These are phyloP conservation scores for Colletotrichum sp. DNA, from an alignment of 2,329 filamentous ascomycete genomes.

Conservation along the genomic window DNA sequence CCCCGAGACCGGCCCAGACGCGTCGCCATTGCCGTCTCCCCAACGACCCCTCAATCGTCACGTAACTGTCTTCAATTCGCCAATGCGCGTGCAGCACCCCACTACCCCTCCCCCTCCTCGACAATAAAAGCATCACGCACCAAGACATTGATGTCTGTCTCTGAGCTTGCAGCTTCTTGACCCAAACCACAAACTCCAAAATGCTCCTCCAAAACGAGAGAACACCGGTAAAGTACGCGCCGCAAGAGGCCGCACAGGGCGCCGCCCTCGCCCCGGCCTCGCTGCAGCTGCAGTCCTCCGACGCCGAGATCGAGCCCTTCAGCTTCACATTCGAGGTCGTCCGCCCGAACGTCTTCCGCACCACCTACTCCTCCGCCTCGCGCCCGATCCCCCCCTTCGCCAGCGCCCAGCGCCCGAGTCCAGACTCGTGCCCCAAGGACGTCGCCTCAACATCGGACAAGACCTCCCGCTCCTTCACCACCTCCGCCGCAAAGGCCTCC, in stretches of 20 bases:
- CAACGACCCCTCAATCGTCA: not conserved
- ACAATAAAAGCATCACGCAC: not conserved
- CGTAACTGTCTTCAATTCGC: not conserved
- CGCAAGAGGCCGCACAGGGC: not conserved
- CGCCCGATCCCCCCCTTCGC: slow-evolving; percentile 72
- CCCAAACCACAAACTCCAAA: not conserved
- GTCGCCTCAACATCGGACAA: slow-evolving; percentile 33
- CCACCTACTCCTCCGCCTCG: slow-evolving; percentile 65
- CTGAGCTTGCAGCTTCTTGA: not conserved
- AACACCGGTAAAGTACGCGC: slow-evolving; percentile 6
- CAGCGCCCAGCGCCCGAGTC: slow-evolving; percentile 52
- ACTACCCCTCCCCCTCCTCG: not conserved
- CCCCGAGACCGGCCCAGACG: not conserved
- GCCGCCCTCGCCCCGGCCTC: not conserved
- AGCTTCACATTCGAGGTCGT: slow-evolving; percentile 69
- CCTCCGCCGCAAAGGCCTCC: slow-evolving; percentile 44
- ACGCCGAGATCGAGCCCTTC: slow-evolving; percentile 37
- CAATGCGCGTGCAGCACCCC: not conserved
- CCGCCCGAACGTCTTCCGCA: slow-evolving; percentile 68
- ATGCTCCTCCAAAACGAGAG: slow-evolving; percentile 19
- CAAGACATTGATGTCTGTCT: not conserved
- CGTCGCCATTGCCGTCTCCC: not conserved
- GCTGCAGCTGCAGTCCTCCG: slow-evolving; percentile 8
- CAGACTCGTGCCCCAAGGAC: not conserved
- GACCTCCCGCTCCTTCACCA: slow-evolving; percentile 31